phyloP scores from a whole-genome alignment of 2,329 filamentous ascomycete species.

The Colletotrichum sp. region DNA sequence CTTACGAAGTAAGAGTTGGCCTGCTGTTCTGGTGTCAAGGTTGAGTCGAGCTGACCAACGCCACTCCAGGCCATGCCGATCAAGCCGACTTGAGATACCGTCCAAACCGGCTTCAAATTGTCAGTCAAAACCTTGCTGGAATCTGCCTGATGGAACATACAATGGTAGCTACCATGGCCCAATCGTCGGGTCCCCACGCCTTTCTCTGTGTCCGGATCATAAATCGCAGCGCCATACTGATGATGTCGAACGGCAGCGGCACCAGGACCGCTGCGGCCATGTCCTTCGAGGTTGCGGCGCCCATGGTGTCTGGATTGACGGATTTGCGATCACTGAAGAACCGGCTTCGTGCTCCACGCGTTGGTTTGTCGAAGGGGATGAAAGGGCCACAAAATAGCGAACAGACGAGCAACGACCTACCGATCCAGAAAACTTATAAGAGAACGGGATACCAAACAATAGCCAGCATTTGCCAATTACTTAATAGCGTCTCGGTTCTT shows the following conservation, averaged over 20 bases:
- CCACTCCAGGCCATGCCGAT: conserved; percentile 19
- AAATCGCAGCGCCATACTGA: conserved; percentile 3
- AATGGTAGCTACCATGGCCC: conserved; percentile 15
- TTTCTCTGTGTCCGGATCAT: conserved; percentile 14
- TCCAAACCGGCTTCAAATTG: conserved; percentile 2
- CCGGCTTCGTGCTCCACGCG: conserved; percentile 6
- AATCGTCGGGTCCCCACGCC: conserved; percentile 17
- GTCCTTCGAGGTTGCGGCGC: conserved; percentile 13
- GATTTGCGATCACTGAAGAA: background rate
- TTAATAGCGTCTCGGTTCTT: conserved; percentile 1
- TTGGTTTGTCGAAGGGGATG: background rate
- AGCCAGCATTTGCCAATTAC: background rate
- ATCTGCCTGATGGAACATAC: background rate
- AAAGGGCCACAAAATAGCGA: background rate
- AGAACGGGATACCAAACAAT: background rate
- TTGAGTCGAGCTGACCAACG: conserved; percentile 5
- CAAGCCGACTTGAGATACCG: background rate
- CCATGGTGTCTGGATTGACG: background rate
- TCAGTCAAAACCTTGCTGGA: background rate
- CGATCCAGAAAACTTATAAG: background rate
- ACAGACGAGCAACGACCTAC: background rate
- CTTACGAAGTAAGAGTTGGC: conserved; percentile 8
- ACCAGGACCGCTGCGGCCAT: conserved; percentile 15
- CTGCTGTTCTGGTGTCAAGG: background rate
- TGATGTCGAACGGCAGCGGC: conserved; percentile 3